Base-by-base conservation (phyloP, 495 filamentous ascomycete genomes). In the Aspergillus avenaceus region DNA sequence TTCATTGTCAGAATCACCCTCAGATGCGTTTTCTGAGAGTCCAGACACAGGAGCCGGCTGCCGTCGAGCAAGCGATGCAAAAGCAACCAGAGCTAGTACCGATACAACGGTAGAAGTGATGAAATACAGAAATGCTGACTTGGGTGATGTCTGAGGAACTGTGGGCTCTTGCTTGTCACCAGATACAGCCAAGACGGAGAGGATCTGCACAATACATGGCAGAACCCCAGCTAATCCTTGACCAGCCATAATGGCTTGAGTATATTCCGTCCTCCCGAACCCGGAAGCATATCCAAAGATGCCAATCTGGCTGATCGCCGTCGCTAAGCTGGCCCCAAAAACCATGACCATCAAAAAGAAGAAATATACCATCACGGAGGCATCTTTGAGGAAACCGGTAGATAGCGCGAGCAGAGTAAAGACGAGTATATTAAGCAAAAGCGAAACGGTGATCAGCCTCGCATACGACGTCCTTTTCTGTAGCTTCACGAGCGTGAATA, bases 241-340 rank as follows among this genome's bases (percentile, higher is more conserved):
- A 8, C 93, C 93, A 21, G 84, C 83, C 95, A 99, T 97, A 65
- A 97, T 91, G 16, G 85, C 93, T 66, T 97, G 91, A 42, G 87
- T 96, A 69, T 96, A 97, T 57, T 90, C 84, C 13, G 86, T 80
- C 43, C 86, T 69, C 16, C 84, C 89, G 55, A 96, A 96, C 23
- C 86, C 85, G 7, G 89, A 80, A 9, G 88, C 91, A 60, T 91
- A 97, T 6, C 95, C 87, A 65, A 97, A 97, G 27, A 91, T 82
- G 41, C 95, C 93, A 64, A 97, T 97, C 70, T 97, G 93, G 62
- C 86, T 88, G 47, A 97, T 73, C 0, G 87, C 95, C 0, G 90
- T 82, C 0, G 88, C 90, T 55, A 86, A 71, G 56, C 89, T 88
- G 1, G 90, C 78, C 5, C 74, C 65, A 45, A 85, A 84, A n/a